A percentile compares a stretch with the other conserved stretches of the same genome.
phyloP scores from a whole-genome alignment of 495 filamentous ascomycete species.

The Aspergillus diversus region DNA sequence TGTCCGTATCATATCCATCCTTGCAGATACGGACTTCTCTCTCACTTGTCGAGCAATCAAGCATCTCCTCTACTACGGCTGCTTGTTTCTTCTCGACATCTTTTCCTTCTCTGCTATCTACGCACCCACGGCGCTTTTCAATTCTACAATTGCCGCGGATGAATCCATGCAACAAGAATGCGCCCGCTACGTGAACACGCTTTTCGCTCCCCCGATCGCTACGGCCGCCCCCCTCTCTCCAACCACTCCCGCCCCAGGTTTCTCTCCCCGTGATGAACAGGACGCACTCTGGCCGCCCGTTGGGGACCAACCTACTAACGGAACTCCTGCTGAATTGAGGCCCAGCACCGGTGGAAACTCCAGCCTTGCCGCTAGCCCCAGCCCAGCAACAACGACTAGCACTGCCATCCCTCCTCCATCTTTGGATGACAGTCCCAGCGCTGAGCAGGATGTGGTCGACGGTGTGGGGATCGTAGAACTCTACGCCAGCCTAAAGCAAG shows the following conservation, averaged over 20 bases:
- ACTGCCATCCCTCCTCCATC: conserved; percentile 7
- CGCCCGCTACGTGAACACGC: conserved; percentile 70
- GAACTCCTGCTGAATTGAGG: conserved; percentile 24
- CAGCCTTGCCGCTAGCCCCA: conserved; percentile 20
- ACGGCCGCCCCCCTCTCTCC: conserved; percentile 16
- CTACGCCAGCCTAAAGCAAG: conserved; percentile 77
- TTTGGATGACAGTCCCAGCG: conserved; percentile 7
- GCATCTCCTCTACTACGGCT: conserved; percentile 90
- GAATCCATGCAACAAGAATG: conserved; percentile 82
- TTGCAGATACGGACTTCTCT: conserved; percentile 81
- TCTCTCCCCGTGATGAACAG: conserved; percentile 34
- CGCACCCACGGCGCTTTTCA: conserved; percentile 76
- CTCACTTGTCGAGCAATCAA: conserved; percentile 82
- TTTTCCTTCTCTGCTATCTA: conserved; percentile 94
- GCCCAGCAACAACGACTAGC: conserved; percentile 16
- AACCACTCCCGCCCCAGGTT: conserved; percentile 24
- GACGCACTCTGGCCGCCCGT: conserved; percentile 51
- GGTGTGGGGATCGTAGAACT: conserved; percentile 57
- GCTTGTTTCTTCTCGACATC: conserved; percentile 83
- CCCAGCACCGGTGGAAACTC: conserved; percentile 26
- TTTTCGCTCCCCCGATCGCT: conserved; percentile 40
- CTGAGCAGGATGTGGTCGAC: conserved; percentile 33
- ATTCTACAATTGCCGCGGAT: conserved; percentile 68
- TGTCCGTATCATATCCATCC: conserved; percentile 78
- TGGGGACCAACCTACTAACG: conserved; percentile 24